phyloP scores from a whole-genome alignment of 1,284 basidiomycete species.

The Microbotryomycetes sp. region DNA sequence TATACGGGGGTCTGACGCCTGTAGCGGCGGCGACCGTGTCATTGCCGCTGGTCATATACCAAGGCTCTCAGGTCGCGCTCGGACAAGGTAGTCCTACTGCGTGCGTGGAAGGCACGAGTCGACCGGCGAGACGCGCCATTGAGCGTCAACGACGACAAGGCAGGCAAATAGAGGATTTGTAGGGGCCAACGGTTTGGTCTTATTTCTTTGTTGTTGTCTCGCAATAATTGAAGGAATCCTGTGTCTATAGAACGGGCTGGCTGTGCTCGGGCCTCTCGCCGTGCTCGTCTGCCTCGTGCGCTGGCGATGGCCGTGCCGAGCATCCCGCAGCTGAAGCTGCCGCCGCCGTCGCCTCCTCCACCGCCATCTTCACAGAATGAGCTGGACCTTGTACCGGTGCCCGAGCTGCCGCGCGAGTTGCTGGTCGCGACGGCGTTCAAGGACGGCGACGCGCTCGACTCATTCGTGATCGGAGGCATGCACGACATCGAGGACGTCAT shows the following conservation, averaged over 20 bases:
- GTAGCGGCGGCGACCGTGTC: slow-evolving; percentile 15
- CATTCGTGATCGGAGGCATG: slow-evolving; percentile 20
- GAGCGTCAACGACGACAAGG: not conserved
- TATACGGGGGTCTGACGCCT: slow-evolving; percentile 23
- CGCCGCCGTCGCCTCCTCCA: not conserved
- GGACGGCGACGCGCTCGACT: slow-evolving; percentile 29
- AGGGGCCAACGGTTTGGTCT: too few species aligned
- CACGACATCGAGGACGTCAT: slow-evolving; percentile 45
- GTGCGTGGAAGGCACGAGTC: slow-evolving; percentile 12
- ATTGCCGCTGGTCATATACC: slow-evolving; percentile 31
- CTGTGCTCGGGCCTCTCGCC: too few species aligned
- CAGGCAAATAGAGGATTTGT: not conserved
- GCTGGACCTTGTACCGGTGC: not conserved
- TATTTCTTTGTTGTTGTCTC: too few species aligned
- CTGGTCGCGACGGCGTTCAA: slow-evolving; percentile 8
- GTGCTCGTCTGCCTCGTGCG: too few species aligned
- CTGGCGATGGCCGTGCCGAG: not conserved
- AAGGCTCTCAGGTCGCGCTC: slow-evolving; percentile 25
- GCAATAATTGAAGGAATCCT: too few species aligned
- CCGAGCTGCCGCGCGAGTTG: slow-evolving; percentile 26
- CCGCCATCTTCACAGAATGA: not conserved
- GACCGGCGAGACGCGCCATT: not conserved
- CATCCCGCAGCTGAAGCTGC: not conserved
- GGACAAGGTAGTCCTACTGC: slow-evolving; percentile 23
- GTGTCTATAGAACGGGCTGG: too few species aligned